phyloP scores from a whole-genome alignment of 2,329 filamentous ascomycete species.

The Amauroascus verrucosus region DNA sequence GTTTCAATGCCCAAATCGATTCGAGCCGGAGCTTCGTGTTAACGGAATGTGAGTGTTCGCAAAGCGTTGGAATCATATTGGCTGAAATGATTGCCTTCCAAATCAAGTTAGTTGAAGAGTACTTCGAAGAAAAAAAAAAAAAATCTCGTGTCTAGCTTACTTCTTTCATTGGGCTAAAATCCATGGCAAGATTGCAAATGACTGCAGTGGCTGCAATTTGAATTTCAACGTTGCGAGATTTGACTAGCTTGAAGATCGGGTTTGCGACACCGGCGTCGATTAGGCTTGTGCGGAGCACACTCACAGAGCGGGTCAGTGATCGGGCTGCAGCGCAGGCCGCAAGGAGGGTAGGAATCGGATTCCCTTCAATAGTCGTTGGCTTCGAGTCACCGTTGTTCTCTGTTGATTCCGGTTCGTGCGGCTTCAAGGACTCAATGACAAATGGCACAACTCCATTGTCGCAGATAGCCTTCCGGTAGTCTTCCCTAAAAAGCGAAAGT shows the following conservation, averaged over 20 bases:
- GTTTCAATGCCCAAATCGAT: conserved; percentile 87
- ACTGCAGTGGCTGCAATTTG: conserved; percentile 77
- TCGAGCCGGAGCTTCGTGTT: conserved; percentile 72
- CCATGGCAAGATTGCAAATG: conserved; percentile 73
- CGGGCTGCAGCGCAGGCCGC: conserved; percentile 75
- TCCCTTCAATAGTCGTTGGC: conserved; percentile 52
- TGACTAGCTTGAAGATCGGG: conserved; percentile 66
- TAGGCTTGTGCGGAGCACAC: conserved; percentile 70
- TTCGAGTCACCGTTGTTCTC: conserved; percentile 20
- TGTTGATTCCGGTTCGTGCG: conserved; percentile 31
- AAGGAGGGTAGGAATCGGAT: conserved; percentile 66
- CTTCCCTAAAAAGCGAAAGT: conserved; percentile 68
- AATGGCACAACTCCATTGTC: conserved; percentile 70
- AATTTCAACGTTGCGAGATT: conserved; percentile 64
- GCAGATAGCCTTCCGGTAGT: conserved; percentile 71
- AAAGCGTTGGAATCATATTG: conserved; percentile 66
- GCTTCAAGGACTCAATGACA: conserved; percentile 71
- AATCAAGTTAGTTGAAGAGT: conserved; percentile 13
- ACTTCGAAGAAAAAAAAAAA: neutral
- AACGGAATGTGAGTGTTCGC: conserved; percentile 70
- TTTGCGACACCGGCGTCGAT: conserved; percentile 74
- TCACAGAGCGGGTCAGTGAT: conserved; percentile 74
- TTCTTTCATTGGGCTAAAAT: conserved; percentile 84
- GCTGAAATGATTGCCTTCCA: conserved; percentile 58
- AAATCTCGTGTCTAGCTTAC: conserved; percentile 42